phyloP scores from a whole-genome alignment of 176 grass and related monocot species.

The Alloteropsis semialata region DNA sequence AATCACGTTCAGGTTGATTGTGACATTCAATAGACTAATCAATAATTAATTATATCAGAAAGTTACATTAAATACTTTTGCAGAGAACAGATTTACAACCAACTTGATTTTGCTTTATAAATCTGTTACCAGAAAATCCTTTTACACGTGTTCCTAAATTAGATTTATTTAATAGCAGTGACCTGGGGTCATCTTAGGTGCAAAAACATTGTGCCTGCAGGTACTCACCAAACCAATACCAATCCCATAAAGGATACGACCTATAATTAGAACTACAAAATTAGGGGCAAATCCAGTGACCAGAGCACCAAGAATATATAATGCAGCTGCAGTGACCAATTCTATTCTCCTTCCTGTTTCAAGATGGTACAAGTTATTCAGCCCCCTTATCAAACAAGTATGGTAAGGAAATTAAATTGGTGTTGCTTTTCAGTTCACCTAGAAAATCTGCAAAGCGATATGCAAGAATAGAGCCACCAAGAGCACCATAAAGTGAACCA shows the following conservation, averaged over 20 bases:
- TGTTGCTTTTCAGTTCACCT: conserved; percentile 40
- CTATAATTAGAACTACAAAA: conserved; percentile 65
- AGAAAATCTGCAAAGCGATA: conserved; percentile 77
- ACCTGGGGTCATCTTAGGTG: not conserved
- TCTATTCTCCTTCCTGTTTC: conserved; percentile 86
- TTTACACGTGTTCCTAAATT: not conserved
- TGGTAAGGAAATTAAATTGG: not conserved
- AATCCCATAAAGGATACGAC: conserved; percentile 71
- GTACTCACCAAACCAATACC: conserved; percentile 84
- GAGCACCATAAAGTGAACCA: conserved; percentile 94
- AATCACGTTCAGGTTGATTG: too few species aligned
- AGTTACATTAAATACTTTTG: too few species aligned
- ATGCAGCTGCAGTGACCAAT: conserved; percentile 60
- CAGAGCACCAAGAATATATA: conserved; percentile 77
- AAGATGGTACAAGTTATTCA: conserved; percentile 32
- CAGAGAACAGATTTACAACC: too few species aligned
- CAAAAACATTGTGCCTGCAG: not conserved
- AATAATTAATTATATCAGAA: too few species aligned
- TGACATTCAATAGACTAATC: too few species aligned
- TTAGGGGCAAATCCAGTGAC: conserved; percentile 67
- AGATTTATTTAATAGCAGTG: not conserved
- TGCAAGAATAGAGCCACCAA: conserved; percentile 73
- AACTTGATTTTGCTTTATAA: too few species aligned
- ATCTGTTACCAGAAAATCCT: not conserved
- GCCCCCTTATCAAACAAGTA: not conserved